Conservation (phyloP, 2,329 filamentous ascomycete genomes). For the Penicillium occitanis region DNA sequence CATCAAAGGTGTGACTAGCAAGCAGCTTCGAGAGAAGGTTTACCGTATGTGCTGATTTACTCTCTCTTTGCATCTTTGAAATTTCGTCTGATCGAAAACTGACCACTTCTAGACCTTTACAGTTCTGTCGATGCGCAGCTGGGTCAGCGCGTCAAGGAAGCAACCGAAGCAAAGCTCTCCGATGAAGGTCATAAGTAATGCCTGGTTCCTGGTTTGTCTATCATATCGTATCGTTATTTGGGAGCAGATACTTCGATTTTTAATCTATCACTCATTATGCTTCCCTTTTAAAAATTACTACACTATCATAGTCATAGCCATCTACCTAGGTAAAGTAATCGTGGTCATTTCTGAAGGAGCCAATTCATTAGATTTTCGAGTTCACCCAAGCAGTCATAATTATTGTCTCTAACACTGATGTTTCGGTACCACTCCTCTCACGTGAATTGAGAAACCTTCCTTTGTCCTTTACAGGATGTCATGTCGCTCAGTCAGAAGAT, state of each 20-base stretch:
- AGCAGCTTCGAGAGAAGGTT: slow-evolving; percentile 28
- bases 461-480: neutral
- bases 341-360: too few relatives aligned
- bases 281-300: neutral
- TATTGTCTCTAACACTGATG: neutral
- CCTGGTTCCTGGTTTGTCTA: neutral
- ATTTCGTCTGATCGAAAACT: neutral
- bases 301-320: neutral
- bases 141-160: slow-evolving; percentile 53
- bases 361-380: neutral
- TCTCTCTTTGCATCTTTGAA: neutral
- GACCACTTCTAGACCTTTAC: neutral
- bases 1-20: slow-evolving; percentile 26
- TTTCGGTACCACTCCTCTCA: neutral
- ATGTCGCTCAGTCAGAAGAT: neutral
- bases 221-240: neutral
- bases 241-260: neutral
- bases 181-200: neutral
- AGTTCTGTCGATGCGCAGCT: slow-evolving; percentile 52
- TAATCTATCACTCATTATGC: neutral
- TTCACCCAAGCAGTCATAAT: neutral
- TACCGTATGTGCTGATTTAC: slow-evolving; percentile 29
- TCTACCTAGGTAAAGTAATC: neutral
- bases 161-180: slow-evolving; percentile 46
- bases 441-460: neutral